phyloP scores from a whole-genome alignment of 192 early-diverging fungal genomes.

The Thoreauomyces humboldtii region DNA sequence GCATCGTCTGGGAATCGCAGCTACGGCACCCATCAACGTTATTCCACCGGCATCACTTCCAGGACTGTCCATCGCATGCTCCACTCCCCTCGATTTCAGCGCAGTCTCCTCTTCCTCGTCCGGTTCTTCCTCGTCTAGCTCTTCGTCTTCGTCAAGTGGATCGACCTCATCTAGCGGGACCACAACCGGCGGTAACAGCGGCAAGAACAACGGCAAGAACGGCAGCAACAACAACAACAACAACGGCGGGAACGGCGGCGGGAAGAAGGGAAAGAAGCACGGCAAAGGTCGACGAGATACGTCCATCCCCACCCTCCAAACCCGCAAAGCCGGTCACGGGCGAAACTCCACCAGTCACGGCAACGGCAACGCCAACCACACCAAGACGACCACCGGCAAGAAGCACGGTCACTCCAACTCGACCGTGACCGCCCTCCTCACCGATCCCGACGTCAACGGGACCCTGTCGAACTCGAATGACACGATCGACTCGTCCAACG shows the following conservation, averaged over 20 bases:
- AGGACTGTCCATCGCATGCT: background rate
- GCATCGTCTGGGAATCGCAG: too few species aligned
- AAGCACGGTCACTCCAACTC: too few species aligned
- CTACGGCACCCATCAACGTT: conserved; percentile 7
- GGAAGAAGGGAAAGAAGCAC: background rate
- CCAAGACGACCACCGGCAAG: too few species aligned
- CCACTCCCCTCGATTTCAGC: background rate
- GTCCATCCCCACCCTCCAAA: background rate
- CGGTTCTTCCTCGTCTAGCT: background rate
- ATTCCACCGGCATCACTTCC: conserved; percentile 1
- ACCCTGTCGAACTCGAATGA: too few species aligned
- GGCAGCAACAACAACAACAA: background rate
- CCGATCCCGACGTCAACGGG: too few species aligned
- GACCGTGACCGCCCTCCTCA: too few species aligned
- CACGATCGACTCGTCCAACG: too few species aligned
- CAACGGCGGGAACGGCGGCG: background rate
- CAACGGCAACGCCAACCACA: too few species aligned
- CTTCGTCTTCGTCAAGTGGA: background rate
- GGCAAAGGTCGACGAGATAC: background rate
- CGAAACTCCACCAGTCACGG: too few species aligned
- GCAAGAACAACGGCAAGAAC: background rate
- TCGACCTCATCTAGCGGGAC: too few species aligned
- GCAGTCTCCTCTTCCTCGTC: background rate
- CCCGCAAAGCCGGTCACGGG: too few species aligned
- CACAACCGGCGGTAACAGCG: background rate